Percentiles rank a stretch among this genome's conserved stretches.
Evolutionary conservation across 2,329 filamentous ascomycete species (phyloP).

Genomic region (Fusarium nanum): DNA sequence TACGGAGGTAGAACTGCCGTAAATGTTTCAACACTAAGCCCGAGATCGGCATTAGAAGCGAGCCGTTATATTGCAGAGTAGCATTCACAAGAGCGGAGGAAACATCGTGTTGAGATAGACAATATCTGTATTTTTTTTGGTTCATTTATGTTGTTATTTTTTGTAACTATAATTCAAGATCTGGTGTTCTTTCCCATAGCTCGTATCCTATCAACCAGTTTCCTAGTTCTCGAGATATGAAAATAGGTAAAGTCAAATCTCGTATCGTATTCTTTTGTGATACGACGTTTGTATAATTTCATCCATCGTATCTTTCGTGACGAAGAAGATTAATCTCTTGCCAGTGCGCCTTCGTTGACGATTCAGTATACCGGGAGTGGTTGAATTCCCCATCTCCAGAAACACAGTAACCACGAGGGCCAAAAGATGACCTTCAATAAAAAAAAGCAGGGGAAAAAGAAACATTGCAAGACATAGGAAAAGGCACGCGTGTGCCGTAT

Average conservation of each 20-base stretch:
- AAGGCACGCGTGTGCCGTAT: slow-evolving; percentile 34
- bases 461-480: slow-evolving; percentile 37
- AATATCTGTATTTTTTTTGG: slow-evolving; percentile 6
- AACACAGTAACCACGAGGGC: slow-evolving; percentile 14
- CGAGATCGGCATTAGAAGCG: slow-evolving; percentile 11
- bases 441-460: not conserved
- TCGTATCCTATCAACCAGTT: not conserved
- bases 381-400: slow-evolving; percentile 16
- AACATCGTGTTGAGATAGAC: not conserved
- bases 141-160: slow-evolving; percentile 13
- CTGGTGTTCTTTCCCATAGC: slow-evolving; percentile 13
- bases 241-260: slow-evolving; percentile 5
- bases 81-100: not conserved
- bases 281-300: slow-evolving; percentile 22
- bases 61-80: slow-evolving; percentile 19
- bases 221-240: slow-evolving; percentile 2
- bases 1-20: slow-evolving; percentile 12
- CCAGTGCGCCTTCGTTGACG: slow-evolving; percentile 33
- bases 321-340: slow-evolving; percentile 27
- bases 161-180: slow-evolving; percentile 5
- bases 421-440: slow-evolving; percentile 9
- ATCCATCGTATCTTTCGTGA: slow-evolving; percentile 21
- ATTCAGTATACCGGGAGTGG: slow-evolving; percentile 7
- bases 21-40: slow-evolving; percentile 17
- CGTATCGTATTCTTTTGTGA: slow-evolving; percentile 24